Evolutionary conservation across 2,329 filamentous ascomycete genomes (phyloP), one percentile per base, ranked within the genome.

Genomic region (Kalmusia sp.): DNA sequence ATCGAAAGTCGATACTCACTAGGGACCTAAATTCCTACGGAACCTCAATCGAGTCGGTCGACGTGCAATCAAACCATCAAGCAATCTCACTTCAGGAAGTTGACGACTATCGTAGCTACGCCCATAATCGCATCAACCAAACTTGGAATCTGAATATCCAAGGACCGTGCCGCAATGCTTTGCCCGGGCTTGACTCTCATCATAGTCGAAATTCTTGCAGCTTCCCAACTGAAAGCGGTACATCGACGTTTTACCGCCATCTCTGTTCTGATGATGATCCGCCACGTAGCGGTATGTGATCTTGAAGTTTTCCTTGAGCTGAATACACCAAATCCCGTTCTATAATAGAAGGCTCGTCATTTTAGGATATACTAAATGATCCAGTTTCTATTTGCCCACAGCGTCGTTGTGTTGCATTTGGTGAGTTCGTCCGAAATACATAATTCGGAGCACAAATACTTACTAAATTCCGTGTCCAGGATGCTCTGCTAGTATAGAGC

Each of bases 351-450:
- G n/a, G n/a, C n/a, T n/a, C n/a, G n/a, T n/a, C n/a, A n/a, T n/a
- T n/a, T n/a, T 30, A 6, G 6, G 1, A 4, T 9, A 19, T 19
- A 21, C 44, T 47, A 35, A 35, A 21, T 5, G 17, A 12, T 19
- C n/a, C 15, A 47, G 81, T 89, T 8, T 83, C 86, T 0, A 82
- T 89, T 28, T 88, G 84, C 59, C 86, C 86, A n/a, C 83, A 86
- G 52, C 79, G 84, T 39, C 80, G 81, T 45, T 88, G 85, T 59
- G 83, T 88, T 28, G 86, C 85, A 7, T 89, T 88, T 73, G 87
- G 44, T 47, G 21, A 38, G 31, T 19, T 11, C 6, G 12, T 19
- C 15, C 5, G 14, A 7, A 6, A 11, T 24, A 27, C 8, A 7
- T 12, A 19, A 6, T 33, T 27, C 28, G 14, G n/a, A n/a, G 24